Evolutionary conservation across 106 monocot genomes (phyloP).

Genomic region (Platanthera guangdongensis): DNA sequence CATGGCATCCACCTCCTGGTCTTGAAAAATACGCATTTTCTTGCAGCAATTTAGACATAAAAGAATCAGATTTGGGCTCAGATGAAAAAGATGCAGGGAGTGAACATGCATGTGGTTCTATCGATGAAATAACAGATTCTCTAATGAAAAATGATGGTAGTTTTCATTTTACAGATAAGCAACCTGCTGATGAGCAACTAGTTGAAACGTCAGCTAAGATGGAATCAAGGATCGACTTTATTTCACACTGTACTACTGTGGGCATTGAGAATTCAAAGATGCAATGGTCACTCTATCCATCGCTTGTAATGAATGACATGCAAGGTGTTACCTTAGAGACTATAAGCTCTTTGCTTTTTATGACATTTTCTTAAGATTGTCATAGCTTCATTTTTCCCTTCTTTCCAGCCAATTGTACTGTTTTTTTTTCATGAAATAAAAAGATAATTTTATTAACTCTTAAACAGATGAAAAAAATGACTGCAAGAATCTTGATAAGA

Average conservation of each 20-base stretch:
- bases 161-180: conserved; percentile 10
- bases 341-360: neutral
- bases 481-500: conserved; percentile 10
- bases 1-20: conserved; percentile 69
- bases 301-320: conserved; percentile 6
- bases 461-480: conserved; percentile 16
- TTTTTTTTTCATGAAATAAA: neutral
- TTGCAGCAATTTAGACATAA: conserved; percentile 15
- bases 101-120: conserved; percentile 3
- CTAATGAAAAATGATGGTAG: conserved; percentile 1
- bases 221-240: neutral
- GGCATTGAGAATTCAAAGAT: conserved; percentile 3
- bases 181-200: neutral
- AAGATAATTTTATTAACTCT: neutral
- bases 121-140: conserved; percentile 5
- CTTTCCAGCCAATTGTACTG: neutral
- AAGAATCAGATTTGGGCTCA: conserved; percentile 15
- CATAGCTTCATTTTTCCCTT: neutral
- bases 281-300: conserved; percentile 5
- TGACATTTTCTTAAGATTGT: neutral
- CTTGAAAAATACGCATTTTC: conserved; percentile 30
- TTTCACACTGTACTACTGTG: conserved; percentile 4
- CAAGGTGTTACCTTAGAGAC: conserved; percentile 24
- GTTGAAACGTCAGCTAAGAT: conserved; percentile 1
- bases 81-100: conserved; percentile 7